Percentiles rank a stretch among this genome's conserved stretches.
Evolutionary conservation across 768 basidiomycete genomes (phyloP).

Genomic region (Phaffia tasmanica): DNA sequence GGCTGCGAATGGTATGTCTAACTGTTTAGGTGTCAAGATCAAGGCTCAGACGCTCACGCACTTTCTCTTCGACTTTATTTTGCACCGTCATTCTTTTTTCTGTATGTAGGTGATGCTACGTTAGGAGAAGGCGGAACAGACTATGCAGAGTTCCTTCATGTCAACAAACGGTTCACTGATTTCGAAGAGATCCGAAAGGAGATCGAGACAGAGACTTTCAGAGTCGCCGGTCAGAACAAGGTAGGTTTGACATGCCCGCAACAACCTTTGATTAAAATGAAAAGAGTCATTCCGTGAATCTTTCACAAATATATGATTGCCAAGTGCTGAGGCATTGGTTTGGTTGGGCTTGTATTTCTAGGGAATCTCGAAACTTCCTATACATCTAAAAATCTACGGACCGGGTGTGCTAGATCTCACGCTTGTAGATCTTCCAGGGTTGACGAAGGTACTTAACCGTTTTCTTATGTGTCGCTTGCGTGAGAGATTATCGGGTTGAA

Average conservation of each 20-base stretch:
- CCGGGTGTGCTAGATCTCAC: constrained; percentile 92
- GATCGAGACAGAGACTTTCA: constrained; percentile 93
- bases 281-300: too few species aligned
- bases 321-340: not conserved
- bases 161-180: constrained; percentile 94
- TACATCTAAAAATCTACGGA: constrained; percentile 89
- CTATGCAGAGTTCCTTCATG: constrained; percentile 95
- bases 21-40: not conserved
- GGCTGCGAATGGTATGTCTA: constrained; percentile 31
- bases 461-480: not conserved
- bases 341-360: constrained; percentile 3
- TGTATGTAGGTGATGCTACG: constrained; percentile 29
- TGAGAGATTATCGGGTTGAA: not conserved
- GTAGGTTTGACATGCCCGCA: constrained; percentile 25
- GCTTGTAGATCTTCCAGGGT: constrained; percentile 86
- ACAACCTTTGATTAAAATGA: too few species aligned
- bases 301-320: not conserved
- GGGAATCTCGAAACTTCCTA: constrained; percentile 90
- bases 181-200: constrained; percentile 87
- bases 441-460: constrained; percentile 68
- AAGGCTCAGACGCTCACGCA: constrained; percentile 15
- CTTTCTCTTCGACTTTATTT: constrained; percentile 37
- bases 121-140: constrained; percentile 44
- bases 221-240: constrained; percentile 97
- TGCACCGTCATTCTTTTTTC: constrained; percentile 27